Percentiles rank a stretch among this genome's conserved stretches.
These are phyloP conservation scores for Panicum miliaceum DNA, from an alignment of 176 grass and related monocot genomes.

Conservation along the genomic window DNA sequence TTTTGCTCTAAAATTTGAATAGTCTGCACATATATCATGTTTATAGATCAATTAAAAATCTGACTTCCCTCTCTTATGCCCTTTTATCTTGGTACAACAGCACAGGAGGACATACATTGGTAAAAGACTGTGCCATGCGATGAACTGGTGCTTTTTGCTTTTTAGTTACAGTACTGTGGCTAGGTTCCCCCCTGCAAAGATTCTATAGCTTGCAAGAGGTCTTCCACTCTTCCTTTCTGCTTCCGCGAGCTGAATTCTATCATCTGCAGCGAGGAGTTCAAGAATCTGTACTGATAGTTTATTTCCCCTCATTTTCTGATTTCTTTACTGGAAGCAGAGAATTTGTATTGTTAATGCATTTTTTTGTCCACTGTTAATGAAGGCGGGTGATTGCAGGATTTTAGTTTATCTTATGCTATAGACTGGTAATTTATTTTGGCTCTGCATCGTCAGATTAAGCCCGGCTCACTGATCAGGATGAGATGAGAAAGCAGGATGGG, in stretches of 20 bases:
- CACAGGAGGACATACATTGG: constrained; percentile 52
- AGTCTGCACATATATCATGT: neutral
- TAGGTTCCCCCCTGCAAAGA: neutral
- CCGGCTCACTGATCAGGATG: neutral
- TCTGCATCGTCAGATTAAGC: neutral
- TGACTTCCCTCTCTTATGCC: neutral
- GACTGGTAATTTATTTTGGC: neutral
- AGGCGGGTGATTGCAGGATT: neutral
- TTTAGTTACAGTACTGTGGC: neutral
- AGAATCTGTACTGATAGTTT: neutral
- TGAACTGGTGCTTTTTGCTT: constrained; percentile 1
- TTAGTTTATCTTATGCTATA: neutral
- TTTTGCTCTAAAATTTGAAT: constrained; percentile 34
- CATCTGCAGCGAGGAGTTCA: neutral
- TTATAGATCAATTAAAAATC: constrained; percentile 1
- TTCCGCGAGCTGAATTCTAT: neutral
- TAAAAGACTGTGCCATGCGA: constrained; percentile 58
- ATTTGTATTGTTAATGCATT: neutral
- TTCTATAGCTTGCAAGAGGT: constrained; percentile 14
- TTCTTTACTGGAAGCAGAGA: neutral
- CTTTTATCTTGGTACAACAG: constrained; percentile 34
- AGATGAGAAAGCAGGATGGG: neutral
- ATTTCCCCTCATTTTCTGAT: neutral
- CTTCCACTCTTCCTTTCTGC: neutral
- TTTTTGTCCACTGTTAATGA: neutral